Base-by-base conservation (phyloP, 106 monocot species). In the Chionographis japonica region DNA sequence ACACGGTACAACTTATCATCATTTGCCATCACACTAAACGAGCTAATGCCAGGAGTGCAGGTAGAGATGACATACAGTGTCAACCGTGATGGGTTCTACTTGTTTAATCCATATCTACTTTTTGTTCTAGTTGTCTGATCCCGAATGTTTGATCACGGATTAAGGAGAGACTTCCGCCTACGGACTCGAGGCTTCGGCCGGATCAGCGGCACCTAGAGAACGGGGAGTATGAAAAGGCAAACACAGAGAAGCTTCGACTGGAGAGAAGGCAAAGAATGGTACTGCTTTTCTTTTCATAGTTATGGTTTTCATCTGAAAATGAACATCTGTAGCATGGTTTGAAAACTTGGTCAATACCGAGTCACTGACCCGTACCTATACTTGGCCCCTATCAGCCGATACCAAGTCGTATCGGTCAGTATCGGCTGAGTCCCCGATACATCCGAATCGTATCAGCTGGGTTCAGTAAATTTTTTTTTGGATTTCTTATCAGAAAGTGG, bases 101-200 rank as follows among this genome's bases (percentile, higher is more conserved):
- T 49, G 8, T 38, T 35, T 58, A 15, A 51, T 16, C n/a, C 49
- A 18, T 61, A 4, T 38, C 52, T 39, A 37, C 40, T 78, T 73
- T 70, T 41, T 56, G 11, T 62, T 76, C 37, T 53, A 35, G 43
- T 65, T 40, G 4, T 79, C 69, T 82, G 72, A 84, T 71, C 63
- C 53, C n/a, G 27, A 64, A 40, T 71, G 10, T 74, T 81, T 84
- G 20, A 54, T 75, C 12, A 70, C 71, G 50, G 58, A 75, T 78
- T 38, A 70, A 89, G 86, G 89, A 81, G 61, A 89, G 72, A 62
- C 80, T 89, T 65, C 89, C 92, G n/a, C 89, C 88, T 54, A 93
- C 93, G 14, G 93, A 93, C 75, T 89, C 93, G 50, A 80, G 93
- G 41, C 77, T 86, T 16, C 74, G 93, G 43, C 93, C 93, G 61